Conservation (phyloP, 352 stramenopile species). For the Pythium myriotylum region DNA sequence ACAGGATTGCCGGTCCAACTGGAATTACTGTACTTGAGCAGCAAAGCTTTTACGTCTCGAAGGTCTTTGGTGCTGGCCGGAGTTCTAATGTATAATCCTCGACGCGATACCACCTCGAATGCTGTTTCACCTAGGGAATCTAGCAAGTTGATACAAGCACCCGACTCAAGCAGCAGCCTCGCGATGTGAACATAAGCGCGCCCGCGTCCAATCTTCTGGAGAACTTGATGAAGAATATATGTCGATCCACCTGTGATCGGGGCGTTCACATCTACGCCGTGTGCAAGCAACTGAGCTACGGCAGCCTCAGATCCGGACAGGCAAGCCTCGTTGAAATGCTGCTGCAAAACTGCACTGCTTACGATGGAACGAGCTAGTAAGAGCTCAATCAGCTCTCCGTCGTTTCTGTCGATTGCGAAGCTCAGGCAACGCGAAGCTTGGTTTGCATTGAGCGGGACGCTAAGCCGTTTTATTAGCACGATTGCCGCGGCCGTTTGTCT, state of each 20-base stretch:
- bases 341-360: neutral
- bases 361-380: neutral
- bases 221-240: conserved; percentile 15
- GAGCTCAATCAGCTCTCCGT: conserved; percentile 2
- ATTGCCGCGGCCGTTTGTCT: neutral
- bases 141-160: neutral
- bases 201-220: neutral
- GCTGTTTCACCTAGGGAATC: conserved; percentile 13
- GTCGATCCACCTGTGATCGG: neutral
- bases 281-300: conserved; percentile 1
- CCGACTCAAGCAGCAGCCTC: conserved; percentile 10
- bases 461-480: neutral
- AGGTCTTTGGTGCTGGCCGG: too few relatives aligned
- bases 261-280: conserved; percentile 10
- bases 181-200: neutral
- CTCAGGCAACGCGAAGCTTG: conserved; percentile 3
- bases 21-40: too few relatives aligned
- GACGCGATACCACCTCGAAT: neutral
- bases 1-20: too few relatives aligned
- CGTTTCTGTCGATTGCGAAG: neutral
- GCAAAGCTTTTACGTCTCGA: too few relatives aligned
- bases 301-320: neutral
- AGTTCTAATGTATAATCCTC: neutral
- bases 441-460: neutral
- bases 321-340: conserved; percentile 10